Conservation (phyloP, 2,329 filamentous ascomycete species). For the Pestalotiopsis sp. region DNA sequence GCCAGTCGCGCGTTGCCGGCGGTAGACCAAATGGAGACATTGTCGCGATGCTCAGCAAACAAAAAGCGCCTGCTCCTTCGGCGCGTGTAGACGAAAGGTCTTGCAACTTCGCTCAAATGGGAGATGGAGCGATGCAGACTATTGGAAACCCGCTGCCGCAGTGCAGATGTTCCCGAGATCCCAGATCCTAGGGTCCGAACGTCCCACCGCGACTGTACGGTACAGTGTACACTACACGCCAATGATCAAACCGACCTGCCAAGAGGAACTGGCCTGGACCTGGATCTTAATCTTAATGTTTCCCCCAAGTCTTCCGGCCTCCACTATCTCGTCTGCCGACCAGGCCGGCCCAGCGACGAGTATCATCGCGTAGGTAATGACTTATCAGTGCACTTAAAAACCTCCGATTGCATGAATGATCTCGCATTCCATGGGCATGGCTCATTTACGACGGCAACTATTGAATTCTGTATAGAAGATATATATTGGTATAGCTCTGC, state of each 20-base stretch:
- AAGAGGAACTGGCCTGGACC: background rate
- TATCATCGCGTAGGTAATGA: background rate
- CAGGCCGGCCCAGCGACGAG: background rate
- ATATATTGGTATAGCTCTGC: background rate
- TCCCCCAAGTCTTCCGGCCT: background rate
- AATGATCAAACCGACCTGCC: background rate
- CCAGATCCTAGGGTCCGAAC: slow-evolving; percentile 7
- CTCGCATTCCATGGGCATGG: background rate
- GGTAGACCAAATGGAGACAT: background rate
- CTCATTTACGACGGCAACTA: background rate
- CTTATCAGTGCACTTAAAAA: background rate
- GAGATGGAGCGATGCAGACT: slow-evolving; percentile 7
- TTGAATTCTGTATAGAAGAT: background rate
- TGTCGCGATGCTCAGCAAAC: background rate
- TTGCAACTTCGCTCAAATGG: background rate
- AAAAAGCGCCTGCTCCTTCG: background rate
- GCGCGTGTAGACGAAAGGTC: background rate
- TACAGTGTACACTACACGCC: background rate
- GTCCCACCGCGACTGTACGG: background rate
- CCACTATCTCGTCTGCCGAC: background rate
- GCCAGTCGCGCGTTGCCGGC: background rate
- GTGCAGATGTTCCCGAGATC: slow-evolving; percentile 12
- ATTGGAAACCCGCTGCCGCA: slow-evolving; percentile 9
- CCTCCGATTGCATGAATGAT: background rate
- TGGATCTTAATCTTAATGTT: background rate